A percentile compares a stretch with the other conserved stretches of the same genome.
phyloP scores from a whole-genome alignment of 495 filamentous ascomycete genomes.

The Letharia lupina region DNA sequence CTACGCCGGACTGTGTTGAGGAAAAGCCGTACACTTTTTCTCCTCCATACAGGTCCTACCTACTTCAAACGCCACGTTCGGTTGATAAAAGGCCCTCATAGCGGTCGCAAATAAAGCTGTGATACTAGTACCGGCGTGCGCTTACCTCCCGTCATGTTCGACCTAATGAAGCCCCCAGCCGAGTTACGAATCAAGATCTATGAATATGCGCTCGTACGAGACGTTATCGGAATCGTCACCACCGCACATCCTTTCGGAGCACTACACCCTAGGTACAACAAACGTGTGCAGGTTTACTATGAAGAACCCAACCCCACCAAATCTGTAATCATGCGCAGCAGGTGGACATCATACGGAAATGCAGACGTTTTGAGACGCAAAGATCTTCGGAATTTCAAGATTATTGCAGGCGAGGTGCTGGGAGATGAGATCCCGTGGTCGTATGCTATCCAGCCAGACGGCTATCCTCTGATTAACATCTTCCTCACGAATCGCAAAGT shows the following conservation, averaged over 20 bases:
- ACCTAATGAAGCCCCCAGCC: background rate
- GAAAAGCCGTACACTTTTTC: too few species aligned
- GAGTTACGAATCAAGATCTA: background rate
- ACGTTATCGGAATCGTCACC: background rate
- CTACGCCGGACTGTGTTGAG: too few species aligned
- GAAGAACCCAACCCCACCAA: background rate
- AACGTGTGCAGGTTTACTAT: background rate
- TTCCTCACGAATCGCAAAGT: background rate
- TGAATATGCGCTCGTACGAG: background rate
- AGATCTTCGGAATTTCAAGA: background rate
- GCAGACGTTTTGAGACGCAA: too few species aligned
- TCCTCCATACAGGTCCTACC: background rate
- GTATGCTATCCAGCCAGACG: background rate
- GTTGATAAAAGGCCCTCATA: background rate
- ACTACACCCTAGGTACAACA: background rate
- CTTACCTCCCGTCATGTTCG: background rate
- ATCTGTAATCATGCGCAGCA: background rate
- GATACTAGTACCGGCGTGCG: background rate
- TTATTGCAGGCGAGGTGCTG: background rate
- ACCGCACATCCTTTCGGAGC: background rate
- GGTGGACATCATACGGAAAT: background rate
- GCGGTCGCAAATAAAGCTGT: background rate
- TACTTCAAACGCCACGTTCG: background rate
- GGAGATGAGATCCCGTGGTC: background rate
- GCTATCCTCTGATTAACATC: background rate